Conservation (phyloP, 805 yeast genomes). For the Pichia pseudocactophila region DNA sequence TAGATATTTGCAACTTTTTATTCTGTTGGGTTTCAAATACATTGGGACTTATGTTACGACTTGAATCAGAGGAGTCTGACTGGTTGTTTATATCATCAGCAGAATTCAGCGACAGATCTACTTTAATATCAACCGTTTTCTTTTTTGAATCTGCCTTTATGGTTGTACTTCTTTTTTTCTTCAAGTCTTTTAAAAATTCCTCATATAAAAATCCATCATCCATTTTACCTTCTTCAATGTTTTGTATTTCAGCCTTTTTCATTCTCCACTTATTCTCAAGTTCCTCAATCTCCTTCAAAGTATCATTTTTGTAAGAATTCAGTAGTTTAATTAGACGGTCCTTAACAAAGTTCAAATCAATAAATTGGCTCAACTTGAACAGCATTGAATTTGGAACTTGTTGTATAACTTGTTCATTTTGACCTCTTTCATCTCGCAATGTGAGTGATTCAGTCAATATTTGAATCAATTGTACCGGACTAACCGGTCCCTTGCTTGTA, state of each 20-base stretch:
- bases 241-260: constrained; percentile 31
- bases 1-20: constrained; percentile 6
- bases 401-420: constrained; percentile 24
- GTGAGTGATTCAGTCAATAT: constrained; percentile 29
- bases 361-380: constrained; percentile 25
- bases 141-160: background rate
- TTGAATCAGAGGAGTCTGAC: background rate
- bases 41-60: constrained; percentile 4
- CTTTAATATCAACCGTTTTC: constrained; percentile 1
- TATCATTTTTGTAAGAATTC: constrained; percentile 25
- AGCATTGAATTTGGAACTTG: constrained; percentile 28
- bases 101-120: background rate
- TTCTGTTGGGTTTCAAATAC: background rate
- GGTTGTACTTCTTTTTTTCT: constrained; percentile 11
- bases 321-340: constrained; percentile 28
- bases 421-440: constrained; percentile 21
- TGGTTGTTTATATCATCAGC: background rate
- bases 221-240: constrained; percentile 34
- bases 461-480: constrained; percentile 29
- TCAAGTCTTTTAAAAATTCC: constrained; percentile 19
- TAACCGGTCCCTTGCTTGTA: constrained; percentile 12
- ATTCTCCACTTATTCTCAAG: constrained; percentile 31
- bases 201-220: constrained; percentile 27
- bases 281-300: constrained; percentile 29
- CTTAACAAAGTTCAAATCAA: constrained; percentile 26